Evolutionary conservation across 2,329 filamentous ascomycete genomes (phyloP).

Genomic region (Hymenoscyphus infarciens): DNA sequence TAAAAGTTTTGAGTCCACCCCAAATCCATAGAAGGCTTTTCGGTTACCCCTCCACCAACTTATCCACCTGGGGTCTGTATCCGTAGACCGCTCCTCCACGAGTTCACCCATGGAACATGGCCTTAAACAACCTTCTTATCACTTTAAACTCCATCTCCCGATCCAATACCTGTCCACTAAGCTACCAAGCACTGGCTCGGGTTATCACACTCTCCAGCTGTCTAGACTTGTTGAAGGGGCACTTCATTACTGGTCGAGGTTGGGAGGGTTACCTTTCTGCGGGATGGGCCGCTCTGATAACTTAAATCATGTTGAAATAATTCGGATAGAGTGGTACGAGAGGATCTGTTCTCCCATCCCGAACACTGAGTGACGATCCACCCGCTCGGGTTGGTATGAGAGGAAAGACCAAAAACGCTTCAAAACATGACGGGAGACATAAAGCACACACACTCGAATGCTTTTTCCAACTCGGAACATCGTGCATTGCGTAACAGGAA

Average conservation of each 20-base stretch:
- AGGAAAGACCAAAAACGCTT: not conserved
- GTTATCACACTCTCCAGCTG: not conserved
- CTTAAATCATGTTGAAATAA: not conserved
- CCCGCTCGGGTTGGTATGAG: not conserved
- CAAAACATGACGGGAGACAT: not conserved
- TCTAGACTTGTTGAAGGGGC: not conserved
- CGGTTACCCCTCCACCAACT: not conserved
- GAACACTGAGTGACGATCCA: not conserved
- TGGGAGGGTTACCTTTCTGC: constrained; percentile 7
- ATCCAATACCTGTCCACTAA: not conserved
- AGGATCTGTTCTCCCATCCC: not conserved
- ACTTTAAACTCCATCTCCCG: not conserved
- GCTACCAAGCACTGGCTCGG: not conserved
- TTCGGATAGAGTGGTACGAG: not conserved
- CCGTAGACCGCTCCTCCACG: constrained; percentile 1
- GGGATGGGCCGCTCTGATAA: constrained; percentile 21
- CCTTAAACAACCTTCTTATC: not conserved
- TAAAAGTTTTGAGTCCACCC: constrained; percentile 9
- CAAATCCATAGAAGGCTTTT: not conserved
- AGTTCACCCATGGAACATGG: not conserved
- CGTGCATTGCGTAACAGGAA: not conserved
- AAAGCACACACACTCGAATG: not conserved
- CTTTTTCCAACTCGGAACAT: not conserved
- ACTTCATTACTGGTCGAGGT: not conserved
- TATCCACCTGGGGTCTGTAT: not conserved